Conservation (phyloP, 257 asterid species). For the Asclepias syriaca region DNA sequence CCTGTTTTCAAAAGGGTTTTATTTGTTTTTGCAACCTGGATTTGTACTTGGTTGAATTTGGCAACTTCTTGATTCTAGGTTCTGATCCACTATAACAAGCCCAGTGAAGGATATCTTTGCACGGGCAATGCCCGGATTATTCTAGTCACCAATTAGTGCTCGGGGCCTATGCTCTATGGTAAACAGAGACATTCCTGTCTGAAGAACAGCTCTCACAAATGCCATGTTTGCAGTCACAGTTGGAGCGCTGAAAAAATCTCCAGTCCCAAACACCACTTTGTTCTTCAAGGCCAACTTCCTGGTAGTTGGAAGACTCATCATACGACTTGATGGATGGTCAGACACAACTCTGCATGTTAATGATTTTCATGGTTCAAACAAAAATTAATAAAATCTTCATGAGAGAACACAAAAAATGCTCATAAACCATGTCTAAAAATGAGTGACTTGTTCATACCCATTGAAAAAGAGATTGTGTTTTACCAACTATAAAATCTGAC, state of each 20-base stretch:
- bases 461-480: neutral
- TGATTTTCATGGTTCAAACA: conserved; percentile 13
- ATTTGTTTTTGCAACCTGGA: neutral
- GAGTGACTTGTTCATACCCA: neutral
- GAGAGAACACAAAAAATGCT: too few species aligned
- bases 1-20: neutral
- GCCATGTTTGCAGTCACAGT: conserved; percentile 91
- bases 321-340: conserved; percentile 72
- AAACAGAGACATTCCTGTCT: conserved; percentile 81
- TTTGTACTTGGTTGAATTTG: neutral
- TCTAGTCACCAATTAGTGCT: conserved; percentile 77
- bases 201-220: conserved; percentile 82
- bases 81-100: neutral
- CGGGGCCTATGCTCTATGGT: conserved; percentile 76
- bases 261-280: conserved; percentile 91
- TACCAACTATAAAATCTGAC: neutral
- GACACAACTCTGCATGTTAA: conserved; percentile 63
- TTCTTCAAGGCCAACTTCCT: conserved; percentile 82
- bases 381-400: neutral
- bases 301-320: conserved; percentile 71
- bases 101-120: neutral
- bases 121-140: neutral
- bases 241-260: conserved; percentile 77
- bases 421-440: too few species aligned
- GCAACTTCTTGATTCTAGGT: neutral